A percentile compares a stretch with the other conserved stretches of the same genome.
Evolutionary conservation across 257 asterid genomes (phyloP).

Genomic region (Scutellaria minor): DNA sequence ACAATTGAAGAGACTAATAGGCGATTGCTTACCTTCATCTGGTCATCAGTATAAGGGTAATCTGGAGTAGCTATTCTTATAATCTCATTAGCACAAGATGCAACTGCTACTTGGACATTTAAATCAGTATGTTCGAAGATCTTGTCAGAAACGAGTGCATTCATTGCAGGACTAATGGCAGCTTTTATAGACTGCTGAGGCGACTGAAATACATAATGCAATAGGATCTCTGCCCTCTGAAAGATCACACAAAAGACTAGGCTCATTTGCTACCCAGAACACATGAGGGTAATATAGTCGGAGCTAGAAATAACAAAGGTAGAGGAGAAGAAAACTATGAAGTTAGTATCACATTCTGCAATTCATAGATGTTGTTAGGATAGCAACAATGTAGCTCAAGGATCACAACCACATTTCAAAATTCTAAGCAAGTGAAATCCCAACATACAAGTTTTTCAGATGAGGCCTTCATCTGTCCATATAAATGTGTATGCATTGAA

Average conservation of each 20-base stretch:
- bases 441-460: background rate
- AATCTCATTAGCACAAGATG: constrained; percentile 43
- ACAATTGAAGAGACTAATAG: background rate
- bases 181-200: constrained; percentile 30
- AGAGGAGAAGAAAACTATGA: background rate
- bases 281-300: constrained; percentile 4
- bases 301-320: background rate
- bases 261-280: constrained; percentile 10
- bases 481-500: background rate
- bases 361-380: background rate
- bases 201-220: constrained; percentile 34
- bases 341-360: background rate
- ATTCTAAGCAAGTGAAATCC: background rate
- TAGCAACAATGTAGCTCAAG: background rate
- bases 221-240: constrained; percentile 43
- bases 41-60: constrained; percentile 37
- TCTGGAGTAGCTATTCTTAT: constrained; percentile 44
- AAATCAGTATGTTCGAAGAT: constrained; percentile 35
- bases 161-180: constrained; percentile 42
- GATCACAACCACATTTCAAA: constrained; percentile 2
- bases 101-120: constrained; percentile 41
- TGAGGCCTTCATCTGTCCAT: background rate
- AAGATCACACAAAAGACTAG: constrained; percentile 20
- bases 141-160: constrained; percentile 36
- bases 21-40: constrained; percentile 38